A percentile compares a stretch with the other conserved stretches of the same genome.
These are phyloP conservation scores for Boletellus sp. DNA, from an alignment of 768 basidiomycete species.

Conservation along the genomic window DNA sequence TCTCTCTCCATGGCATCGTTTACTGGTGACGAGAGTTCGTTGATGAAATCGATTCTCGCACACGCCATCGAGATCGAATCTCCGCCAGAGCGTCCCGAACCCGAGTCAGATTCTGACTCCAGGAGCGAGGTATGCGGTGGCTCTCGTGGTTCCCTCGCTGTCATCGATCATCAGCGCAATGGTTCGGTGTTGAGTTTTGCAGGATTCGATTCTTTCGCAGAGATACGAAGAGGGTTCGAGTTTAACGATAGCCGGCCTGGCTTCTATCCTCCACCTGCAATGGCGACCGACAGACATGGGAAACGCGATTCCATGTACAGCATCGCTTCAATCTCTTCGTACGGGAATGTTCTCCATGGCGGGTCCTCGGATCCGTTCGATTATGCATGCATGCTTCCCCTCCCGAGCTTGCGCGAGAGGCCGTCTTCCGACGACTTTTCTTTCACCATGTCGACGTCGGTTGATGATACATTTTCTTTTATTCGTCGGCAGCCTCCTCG, in stretches of 20 bases:
- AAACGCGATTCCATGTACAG: conserved; percentile 63
- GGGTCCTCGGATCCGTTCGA: conserved; percentile 74
- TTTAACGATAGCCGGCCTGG: conserved; percentile 58
- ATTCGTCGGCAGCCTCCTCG: conserved; percentile 32
- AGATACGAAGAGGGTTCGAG: conserved; percentile 77
- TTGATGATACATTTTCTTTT: conserved; percentile 78
- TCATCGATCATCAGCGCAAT: conserved; percentile 32
- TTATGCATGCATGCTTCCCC: conserved; percentile 38
- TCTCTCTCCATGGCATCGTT: conserved; percentile 45
- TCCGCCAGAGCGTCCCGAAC: conserved; percentile 31
- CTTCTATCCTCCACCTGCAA: conserved; percentile 57
- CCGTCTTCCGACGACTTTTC: conserved; percentile 60
- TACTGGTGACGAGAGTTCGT: conserved; percentile 47
- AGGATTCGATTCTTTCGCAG: conserved; percentile 73
- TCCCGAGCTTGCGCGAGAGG: conserved; percentile 49
- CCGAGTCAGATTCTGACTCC: conserved; percentile 46
- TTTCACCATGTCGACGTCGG: conserved; percentile 46
- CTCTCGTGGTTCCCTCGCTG: conserved; percentile 11
- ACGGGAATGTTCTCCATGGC: conserved; percentile 60
- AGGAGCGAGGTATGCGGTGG: conserved; percentile 28
- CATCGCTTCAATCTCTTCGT: conserved; percentile 78
- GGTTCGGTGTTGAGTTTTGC: conserved; percentile 61
- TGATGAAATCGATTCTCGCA: conserved; percentile 54
- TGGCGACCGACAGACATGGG: conserved; percentile 38
- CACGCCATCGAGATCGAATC: conserved; percentile 40